Evolutionary conservation across 371 early-diverging fungal species (phyloP), one percentile per base, ranked within the genome.

Genomic region (Mycotypha africana): DNA sequence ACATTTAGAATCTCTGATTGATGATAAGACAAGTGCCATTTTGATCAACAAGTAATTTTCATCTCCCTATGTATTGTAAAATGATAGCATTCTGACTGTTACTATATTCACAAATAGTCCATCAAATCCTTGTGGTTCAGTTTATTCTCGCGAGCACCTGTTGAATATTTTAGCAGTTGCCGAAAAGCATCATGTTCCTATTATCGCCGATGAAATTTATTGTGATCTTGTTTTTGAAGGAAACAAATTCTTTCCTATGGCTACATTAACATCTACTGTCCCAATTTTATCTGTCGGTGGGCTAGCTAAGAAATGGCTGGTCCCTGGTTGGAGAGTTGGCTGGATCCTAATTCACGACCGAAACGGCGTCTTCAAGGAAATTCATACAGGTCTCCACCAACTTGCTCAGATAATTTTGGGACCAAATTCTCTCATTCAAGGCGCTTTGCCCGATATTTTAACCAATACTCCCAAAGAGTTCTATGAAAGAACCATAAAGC

Each of bases 201-300:
- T 93, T 15, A 90, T 95, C 51, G 78, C 92, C 7, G 95, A 93
- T 54, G 95, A 95, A 61, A 95, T 95, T 49, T 95, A 95, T 56
- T 85, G 88, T 45, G 92, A 91, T 59, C 81, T 95, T 68, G 92
- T 88, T 23, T 94, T 92, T 56, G 48, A 68, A 35, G 79, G 73
- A 15, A 70, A 73, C 46, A 62, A 60, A 11, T 91, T 89, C 54
- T 74, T 69, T 38, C 80, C 89, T 10, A 67, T 87, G 47, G 90
- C 92, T 10, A 65, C 82, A 2, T 62, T 94, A 40, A 85, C 90
- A 8, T 65, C 62, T 20, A 82, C 81, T 2, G 91, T 95, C 2
- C 95, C 95, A 8, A 72, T 95, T 25, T 65, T 95, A 33, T 67
- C 89, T 1, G 84, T 88, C 3, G 88, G 94, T 53, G 95, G 95